Evolutionary conservation across 805 yeast genomes (phyloP).

Genomic region (Candida maris): DNA sequence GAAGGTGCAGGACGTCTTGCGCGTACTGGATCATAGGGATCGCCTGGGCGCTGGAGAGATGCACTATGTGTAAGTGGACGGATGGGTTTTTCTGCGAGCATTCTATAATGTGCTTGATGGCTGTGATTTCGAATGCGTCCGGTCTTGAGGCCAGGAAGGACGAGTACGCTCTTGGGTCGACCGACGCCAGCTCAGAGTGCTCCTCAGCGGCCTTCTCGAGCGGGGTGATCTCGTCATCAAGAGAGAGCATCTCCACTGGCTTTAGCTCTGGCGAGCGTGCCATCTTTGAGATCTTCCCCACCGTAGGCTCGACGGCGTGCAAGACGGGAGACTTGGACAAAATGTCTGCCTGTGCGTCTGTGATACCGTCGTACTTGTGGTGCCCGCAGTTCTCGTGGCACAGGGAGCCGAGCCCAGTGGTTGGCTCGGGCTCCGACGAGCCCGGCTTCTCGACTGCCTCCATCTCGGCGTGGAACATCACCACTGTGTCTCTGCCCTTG

Average conservation of each 20-base stretch:
- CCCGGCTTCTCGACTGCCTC: too few relatives aligned
- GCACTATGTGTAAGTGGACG: constrained; percentile 83
- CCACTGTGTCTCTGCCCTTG: constrained; percentile 59
- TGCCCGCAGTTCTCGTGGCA: constrained; percentile 28
- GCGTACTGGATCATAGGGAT: constrained; percentile 71
- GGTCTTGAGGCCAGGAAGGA: constrained; percentile 85
- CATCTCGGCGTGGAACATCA: constrained; percentile 95
- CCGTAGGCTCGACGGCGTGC: constrained; percentile 57
- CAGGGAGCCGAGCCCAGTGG: constrained; percentile 1
- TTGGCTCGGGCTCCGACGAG: too few relatives aligned
- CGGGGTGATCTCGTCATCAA: constrained; percentile 25
- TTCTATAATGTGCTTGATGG: constrained; percentile 66
- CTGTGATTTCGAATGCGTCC: constrained; percentile 81
- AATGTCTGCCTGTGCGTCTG: constrained; percentile 49
- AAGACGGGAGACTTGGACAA: constrained; percentile 53
- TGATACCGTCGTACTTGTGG: constrained; percentile 35
- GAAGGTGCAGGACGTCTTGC: constrained; percentile 45
- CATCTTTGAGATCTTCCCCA: constrained; percentile 42
- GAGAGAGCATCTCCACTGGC: constrained; percentile 9
- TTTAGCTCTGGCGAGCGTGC: constrained; percentile 32
- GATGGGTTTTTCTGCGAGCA: constrained; percentile 56
- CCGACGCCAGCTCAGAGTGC: constrained; percentile 32
- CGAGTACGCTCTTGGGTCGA: constrained; percentile 62
- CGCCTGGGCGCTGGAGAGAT: constrained; percentile 81
- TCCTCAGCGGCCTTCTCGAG: constrained; percentile 19